Evolutionary conservation across 768 basidiomycete species (phyloP).

Genomic region (Mycena capillaripes): DNA sequence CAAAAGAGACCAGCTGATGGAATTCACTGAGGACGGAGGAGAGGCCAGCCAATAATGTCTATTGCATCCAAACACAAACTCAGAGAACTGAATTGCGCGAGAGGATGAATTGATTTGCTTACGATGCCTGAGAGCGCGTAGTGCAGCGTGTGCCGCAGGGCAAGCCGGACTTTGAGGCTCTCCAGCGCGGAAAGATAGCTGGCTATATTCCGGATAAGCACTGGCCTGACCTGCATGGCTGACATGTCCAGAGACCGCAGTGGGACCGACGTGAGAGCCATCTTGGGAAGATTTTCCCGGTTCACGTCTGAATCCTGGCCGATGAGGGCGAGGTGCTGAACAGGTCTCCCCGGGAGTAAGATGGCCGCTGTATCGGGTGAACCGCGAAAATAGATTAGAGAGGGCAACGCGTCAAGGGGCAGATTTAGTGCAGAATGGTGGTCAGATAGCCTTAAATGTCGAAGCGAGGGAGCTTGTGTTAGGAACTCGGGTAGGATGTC

Average conservation of each 20-base stretch:
- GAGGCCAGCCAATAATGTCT: conserved; percentile 72
- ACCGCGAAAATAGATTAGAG: conserved; percentile 70
- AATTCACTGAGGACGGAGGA: conserved; percentile 70
- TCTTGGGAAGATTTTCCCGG: conserved; percentile 62
- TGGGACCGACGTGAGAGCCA: conserved; percentile 63
- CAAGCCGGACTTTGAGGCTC: conserved; percentile 67
- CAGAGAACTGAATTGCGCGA: conserved; percentile 15
- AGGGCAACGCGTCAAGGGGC: conserved; percentile 59
- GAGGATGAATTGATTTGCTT: conserved; percentile 49
- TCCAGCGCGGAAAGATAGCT: conserved; percentile 64
- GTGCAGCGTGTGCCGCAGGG: conserved; percentile 76
- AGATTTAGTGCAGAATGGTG: conserved; percentile 58
- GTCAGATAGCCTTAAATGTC: conserved; percentile 63
- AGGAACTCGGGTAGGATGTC: conserved; percentile 59
- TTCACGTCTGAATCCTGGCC: conserved; percentile 70
- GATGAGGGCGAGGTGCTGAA: conserved; percentile 67
- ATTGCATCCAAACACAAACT: conserved; percentile 37
- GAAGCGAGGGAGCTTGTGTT: conserved; percentile 54
- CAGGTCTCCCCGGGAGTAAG: conserved; percentile 73
- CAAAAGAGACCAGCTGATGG: conserved; percentile 62
- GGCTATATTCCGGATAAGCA: conserved; percentile 69
- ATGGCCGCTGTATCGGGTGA: conserved; percentile 69
- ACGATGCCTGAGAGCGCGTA: conserved; percentile 76
- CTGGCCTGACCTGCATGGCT: conserved; percentile 70
- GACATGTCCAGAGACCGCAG: conserved; percentile 71